Base-by-base conservation (phyloP, 371 early-diverging fungal species). In the Syncephalis fuscata region DNA sequence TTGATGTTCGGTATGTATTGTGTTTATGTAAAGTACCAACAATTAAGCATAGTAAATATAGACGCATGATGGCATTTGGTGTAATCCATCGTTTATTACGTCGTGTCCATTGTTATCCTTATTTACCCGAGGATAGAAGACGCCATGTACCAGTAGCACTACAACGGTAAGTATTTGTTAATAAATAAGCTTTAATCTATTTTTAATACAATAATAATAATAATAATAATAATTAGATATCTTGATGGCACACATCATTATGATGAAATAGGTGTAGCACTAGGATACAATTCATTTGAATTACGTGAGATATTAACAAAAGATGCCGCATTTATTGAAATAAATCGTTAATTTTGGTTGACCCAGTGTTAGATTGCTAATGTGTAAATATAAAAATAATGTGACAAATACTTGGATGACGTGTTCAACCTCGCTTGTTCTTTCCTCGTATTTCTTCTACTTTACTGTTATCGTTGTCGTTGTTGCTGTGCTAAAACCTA, bases 41-140 rank as follows among this genome's bases (percentile, higher is more conserved):
- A n/a, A n/a, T n/a, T n/a, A n/a, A 26, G 1, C n/a, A 24, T 21
- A 20, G 15, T 39, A 21, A 51, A n/a, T n/a, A n/a, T n/a, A 83
- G 86, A 36, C 78, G 87, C 3, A 73, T 87, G 46, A 71, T 87
- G 20, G 73, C 82, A 4, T 87, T 78, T 66, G 88, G 85, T 1
- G 72, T 81, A 1, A 67, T 84, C 56, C 80, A 87, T 44, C 78
- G 76, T 2, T 67, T 84, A 50, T 65, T 87, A 5, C 74, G 76
- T 50, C 71, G 88, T 21, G 74, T 87, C 0, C 82, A 85, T 64
- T 81, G 78, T 51, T 87, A 83, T 57, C 85, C 88, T 0, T 68
- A 84, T 16, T 46, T 78, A 40, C 63, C 54, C 40, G 44, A 56
- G n/a, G 39, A 54, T 21, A 49, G 52, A 19, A 48, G 53, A 37